Base-by-base conservation (phyloP, 2,329 filamentous ascomycete genomes). In the Plenodomus biglobosus region DNA sequence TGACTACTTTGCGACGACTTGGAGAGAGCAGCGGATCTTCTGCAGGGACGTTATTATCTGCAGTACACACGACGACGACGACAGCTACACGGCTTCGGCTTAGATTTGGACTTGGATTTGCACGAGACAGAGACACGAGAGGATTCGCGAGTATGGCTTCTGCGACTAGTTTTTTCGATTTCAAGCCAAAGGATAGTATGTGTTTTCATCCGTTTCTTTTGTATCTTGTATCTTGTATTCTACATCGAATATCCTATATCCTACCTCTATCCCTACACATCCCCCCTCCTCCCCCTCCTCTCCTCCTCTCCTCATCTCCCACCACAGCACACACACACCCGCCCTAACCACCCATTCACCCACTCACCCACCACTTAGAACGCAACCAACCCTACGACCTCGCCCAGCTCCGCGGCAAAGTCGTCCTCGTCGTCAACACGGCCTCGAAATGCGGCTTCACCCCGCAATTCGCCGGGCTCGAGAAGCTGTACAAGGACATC, bases 391-490 rank as follows among this genome's bases (percentile, higher is more conserved):
- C 87, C 59, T 86, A 86, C 69, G 78, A 85, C 50, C 80, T 97
- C 58, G 69, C 77, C 59, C 75, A 85, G 53, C 88, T 90, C 77
- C 85, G 89, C 73, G 35, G 87, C 81, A 97, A 97, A 76, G 92
- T 97, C 61, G 84, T 97, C 64, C 86, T 99, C 52, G 81, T 96
- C 66, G 91, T 99, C 77, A 99, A 99, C 84, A 96, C 92, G 1
- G 94, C 94, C 62, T 95, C 90, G 73, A 96, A 97, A 80, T 99
- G 94, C 80, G 92, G 94, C 73, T 97, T 97, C 84, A 97, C 94
- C 2, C 91, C 91, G 11, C 94, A 99, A 76, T 96, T 94, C 76
- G 85, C 83, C 55, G 90, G 88, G 24, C 88, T 99, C 42, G 92
- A 99, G 78, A 86, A 83, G 68, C 83, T 99, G 56, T 96, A 95